phyloP scores from a whole-genome alignment of 2,329 filamentous ascomycete species.

The Pseudomassariella vexata region DNA sequence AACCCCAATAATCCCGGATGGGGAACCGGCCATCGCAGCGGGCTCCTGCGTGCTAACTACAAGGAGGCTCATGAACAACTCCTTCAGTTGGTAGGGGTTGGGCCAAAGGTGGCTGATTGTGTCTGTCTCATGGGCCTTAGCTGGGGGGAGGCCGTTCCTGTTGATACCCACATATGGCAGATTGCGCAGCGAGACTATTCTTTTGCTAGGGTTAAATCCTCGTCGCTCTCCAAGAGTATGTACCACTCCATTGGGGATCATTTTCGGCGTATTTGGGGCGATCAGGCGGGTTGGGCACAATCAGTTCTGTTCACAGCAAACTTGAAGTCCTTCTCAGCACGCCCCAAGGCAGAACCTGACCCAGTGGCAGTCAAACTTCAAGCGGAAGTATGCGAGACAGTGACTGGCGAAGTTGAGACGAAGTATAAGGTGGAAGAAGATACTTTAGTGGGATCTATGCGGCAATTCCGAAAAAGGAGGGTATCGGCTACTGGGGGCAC shows the following conservation, averaged over 20 bases:
- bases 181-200: slow-evolving; percentile 95
- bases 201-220: slow-evolving; percentile 76
- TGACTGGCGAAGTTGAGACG: too few species aligned
- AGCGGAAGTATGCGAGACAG: too few species aligned
- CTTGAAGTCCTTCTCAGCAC: slow-evolving; percentile 74
- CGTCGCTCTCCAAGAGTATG: slow-evolving; percentile 79
- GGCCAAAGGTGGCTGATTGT: slow-evolving; percentile 95
- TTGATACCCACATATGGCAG: slow-evolving; percentile 98
- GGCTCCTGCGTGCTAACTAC: slow-evolving; percentile 57
- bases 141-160: slow-evolving; percentile 91
- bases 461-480: too few species aligned
- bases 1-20: slow-evolving; percentile 68
- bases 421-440: too few species aligned
- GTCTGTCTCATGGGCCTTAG: slow-evolving; percentile 94
- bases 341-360: slow-evolving; percentile 34
- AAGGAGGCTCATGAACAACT: slow-evolving; percentile 75
- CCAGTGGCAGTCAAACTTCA: slow-evolving; percentile 20
- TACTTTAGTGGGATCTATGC: too few species aligned
- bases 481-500: too few species aligned
- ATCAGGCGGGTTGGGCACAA: slow-evolving; percentile 95
- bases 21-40: slow-evolving; percentile 41
- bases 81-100: slow-evolving; percentile 77
- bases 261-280: slow-evolving; percentile 84
- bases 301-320: slow-evolving; percentile 95
- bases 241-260: slow-evolving; percentile 89